Percentiles rank a stretch among this genome's conserved stretches.
Conservation (phyloP, 352 stramenopile species). For the Phytophthora palmivora region DNA sequence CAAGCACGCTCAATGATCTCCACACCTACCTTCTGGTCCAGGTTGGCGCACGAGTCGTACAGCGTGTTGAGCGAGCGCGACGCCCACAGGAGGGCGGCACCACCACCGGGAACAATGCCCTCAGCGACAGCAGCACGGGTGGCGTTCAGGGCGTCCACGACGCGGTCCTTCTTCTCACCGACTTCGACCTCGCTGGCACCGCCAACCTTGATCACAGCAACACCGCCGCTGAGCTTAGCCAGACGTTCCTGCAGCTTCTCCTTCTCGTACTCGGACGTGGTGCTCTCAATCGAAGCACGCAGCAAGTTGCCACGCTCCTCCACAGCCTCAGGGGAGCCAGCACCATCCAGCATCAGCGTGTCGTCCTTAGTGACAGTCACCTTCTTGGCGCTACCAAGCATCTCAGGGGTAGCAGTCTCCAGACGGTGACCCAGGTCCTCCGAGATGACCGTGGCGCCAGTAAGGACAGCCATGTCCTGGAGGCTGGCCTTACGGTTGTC, state of each 20-base stretch:
- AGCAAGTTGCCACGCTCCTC: conserved; percentile 97
- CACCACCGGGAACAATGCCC: conserved; percentile 99
- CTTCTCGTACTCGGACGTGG: conserved; percentile 99
- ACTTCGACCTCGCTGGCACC: conserved; percentile 99
- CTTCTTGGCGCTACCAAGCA: conserved; percentile 96
- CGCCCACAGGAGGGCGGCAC: conserved; percentile 97
- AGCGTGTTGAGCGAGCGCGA: conserved; percentile 92
- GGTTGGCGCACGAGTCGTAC: conserved; percentile 92
- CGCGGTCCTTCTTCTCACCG: conserved; percentile 99
- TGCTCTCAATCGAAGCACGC: conserved; percentile 94
- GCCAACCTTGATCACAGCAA: conserved; percentile 99
- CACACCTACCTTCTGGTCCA: conserved; percentile 98
- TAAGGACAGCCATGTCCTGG: conserved; percentile 99
- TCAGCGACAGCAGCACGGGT: conserved; percentile 98
- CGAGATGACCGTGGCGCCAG: conserved; percentile 97
- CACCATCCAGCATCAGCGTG: conserved; percentile 98
- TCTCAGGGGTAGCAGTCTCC: conserved; percentile 95
- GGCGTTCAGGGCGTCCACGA: conserved; percentile 99
- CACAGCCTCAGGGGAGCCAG: conserved; percentile 93
- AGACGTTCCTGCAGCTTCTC: conserved; percentile 99
- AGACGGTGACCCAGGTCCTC: conserved; percentile 99
- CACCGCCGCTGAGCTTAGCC: conserved; percentile 98
- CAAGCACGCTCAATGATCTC: conserved; percentile 97
- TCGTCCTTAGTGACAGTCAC: conserved; percentile 99
- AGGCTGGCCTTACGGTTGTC: conserved; percentile 99